Percentiles rank a stretch among this genome's conserved stretches.
phyloP scores from a whole-genome alignment of 345 rosid species.

The Psidium friedrichsthalianum region DNA sequence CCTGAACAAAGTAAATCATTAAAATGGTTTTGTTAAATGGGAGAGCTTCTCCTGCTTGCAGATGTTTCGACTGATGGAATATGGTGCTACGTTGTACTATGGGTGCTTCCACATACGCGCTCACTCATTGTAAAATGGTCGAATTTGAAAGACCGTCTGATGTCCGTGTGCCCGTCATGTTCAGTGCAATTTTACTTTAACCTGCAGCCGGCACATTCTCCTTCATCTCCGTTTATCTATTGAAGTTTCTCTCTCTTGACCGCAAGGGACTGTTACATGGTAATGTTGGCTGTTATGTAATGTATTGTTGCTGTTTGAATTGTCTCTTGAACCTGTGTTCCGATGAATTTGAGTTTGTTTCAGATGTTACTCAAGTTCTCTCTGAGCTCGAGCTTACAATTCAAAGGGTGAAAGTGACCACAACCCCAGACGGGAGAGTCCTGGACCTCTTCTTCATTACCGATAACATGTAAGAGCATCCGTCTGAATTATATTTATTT shows the following conservation, averaged over 20 bases:
- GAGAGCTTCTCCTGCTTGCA: constrained; percentile 7
- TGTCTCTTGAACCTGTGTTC: neutral
- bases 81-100: constrained; percentile 74
- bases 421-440: constrained; percentile 72
- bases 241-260: constrained; percentile 62
- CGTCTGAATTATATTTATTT: neutral
- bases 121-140: constrained; percentile 48
- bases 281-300: constrained; percentile 9
- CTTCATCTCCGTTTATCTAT: constrained; percentile 43
- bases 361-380: constrained; percentile 77
- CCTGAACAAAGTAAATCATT: neutral
- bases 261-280: constrained; percentile 65
- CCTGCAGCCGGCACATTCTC: constrained; percentile 20
- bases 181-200: constrained; percentile 28
- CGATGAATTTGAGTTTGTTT: neutral
- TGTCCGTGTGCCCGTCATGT: constrained; percentile 55
- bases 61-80: constrained; percentile 88
- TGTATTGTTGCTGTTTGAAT: neutral
- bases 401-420: constrained; percentile 79
- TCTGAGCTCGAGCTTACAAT: constrained; percentile 78
- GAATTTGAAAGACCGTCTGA: constrained; percentile 59
- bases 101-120: constrained; percentile 55
- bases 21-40: neutral
- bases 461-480: constrained; percentile 52
- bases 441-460: constrained; percentile 78